Conservation (phyloP, 106 monocot species). For the Chionographis japonica region DNA sequence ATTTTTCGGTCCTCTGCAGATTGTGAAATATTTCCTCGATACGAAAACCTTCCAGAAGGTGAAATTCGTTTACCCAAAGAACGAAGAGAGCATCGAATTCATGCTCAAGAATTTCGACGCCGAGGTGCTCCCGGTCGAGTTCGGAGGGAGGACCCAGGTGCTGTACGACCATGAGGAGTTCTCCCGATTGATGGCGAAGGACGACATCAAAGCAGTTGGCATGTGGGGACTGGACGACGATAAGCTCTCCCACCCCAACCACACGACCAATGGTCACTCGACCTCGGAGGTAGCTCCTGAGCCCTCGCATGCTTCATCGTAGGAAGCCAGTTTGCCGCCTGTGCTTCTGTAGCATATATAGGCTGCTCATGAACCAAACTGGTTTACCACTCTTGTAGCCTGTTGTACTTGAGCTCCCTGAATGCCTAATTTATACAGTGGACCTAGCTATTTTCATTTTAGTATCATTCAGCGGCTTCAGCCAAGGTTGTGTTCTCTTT, state of each 20-base stretch:
- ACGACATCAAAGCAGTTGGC: conserved; percentile 38
- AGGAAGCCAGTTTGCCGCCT: neutral
- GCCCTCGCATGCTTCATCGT: neutral
- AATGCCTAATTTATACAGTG: too few species aligned
- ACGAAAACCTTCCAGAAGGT: conserved; percentile 51
- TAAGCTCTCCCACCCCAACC: neutral
- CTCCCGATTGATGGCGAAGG: conserved; percentile 57
- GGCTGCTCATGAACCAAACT: too few species aligned
- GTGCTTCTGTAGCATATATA: too few species aligned
- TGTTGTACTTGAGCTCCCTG: too few species aligned
- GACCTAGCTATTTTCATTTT: too few species aligned
- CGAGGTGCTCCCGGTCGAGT: conserved; percentile 54
- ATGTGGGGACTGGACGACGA: conserved; percentile 35
- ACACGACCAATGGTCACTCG: conserved; percentile 4
- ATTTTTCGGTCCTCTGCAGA: conserved; percentile 12
- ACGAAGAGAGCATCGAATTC: conserved; percentile 57
- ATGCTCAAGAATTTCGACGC: conserved; percentile 51
- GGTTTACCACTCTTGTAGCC: too few species aligned
- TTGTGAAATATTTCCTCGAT: conserved; percentile 50
- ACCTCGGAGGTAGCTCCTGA: conserved; percentile 14
- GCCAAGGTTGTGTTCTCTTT: too few species aligned
- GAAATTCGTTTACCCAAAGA: conserved; percentile 74
- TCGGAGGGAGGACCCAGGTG: conserved; percentile 50
- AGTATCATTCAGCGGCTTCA: too few species aligned
- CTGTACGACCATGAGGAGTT: conserved; percentile 63